A percentile compares a stretch with the other conserved stretches of the same genome.
These are phyloP conservation scores for Geotrichum candidum DNA, from an alignment of 1,139 yeast genomes.

Conservation along the genomic window DNA sequence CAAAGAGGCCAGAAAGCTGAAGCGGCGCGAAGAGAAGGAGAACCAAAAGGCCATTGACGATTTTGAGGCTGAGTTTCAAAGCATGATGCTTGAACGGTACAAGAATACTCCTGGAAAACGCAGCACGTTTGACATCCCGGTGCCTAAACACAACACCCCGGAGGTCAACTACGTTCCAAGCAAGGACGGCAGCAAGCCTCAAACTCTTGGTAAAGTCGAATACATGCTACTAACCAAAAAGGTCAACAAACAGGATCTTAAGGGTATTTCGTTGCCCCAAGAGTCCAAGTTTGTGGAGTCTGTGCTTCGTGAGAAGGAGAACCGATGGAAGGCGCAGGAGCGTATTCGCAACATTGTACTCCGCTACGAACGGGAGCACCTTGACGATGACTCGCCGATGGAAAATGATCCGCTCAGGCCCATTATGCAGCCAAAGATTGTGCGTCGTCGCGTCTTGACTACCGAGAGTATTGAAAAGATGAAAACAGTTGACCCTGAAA, in stretches of 20 bases:
- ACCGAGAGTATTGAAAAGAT: not conserved
- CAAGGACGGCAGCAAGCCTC: conserved; percentile 2
- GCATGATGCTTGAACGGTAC: conserved; percentile 32
- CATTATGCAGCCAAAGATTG: conserved; percentile 3
- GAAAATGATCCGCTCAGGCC: conserved; percentile 9
- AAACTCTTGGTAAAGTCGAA: conserved; percentile 17
- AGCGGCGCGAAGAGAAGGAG: conserved; percentile 23
- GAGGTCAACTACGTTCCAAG: conserved; percentile 5
- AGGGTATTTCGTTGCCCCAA: conserved; percentile 26
- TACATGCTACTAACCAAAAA: conserved; percentile 28
- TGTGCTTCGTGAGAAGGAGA: conserved; percentile 24
- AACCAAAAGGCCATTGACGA: conserved; percentile 30
- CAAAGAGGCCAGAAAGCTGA: conserved; percentile 19
- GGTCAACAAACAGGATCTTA: conserved; percentile 23
- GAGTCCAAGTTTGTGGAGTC: conserved; percentile 26
- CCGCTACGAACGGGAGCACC: conserved; percentile 22
- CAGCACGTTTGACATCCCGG: conserved; percentile 31
- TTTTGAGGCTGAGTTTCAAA: conserved; percentile 34
- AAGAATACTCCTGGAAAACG: conserved; percentile 22
- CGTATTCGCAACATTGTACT: conserved; percentile 28
- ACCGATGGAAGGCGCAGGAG: conserved; percentile 25
- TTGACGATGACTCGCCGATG: not conserved
- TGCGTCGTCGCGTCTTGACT: not conserved
- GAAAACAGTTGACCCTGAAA: not conserved
- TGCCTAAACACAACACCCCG: conserved; percentile 24